These are phyloP conservation scores for Furcasterigmium furcatum DNA, from an alignment of 2,329 filamentous ascomycete species.

Conservation along the genomic window DNA sequence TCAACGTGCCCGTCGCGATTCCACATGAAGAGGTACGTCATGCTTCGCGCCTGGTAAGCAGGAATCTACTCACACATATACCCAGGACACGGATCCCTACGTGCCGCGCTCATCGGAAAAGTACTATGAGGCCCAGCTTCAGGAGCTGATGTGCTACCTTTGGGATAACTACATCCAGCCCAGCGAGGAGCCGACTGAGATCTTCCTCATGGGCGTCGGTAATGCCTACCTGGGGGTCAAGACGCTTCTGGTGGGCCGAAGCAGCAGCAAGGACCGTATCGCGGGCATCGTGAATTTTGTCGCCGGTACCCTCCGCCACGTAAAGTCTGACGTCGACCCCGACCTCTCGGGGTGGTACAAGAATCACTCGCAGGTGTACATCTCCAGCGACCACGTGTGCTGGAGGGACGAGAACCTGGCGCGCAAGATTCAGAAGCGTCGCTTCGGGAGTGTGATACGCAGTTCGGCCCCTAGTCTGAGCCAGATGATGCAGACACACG, in stretches of 20 bases:
- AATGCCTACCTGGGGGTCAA: constrained; percentile 83
- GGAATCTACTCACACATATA: constrained; percentile 1
- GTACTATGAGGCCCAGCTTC: constrained; percentile 55
- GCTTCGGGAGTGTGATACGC: constrained; percentile 56
- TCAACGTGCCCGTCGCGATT: constrained; percentile 82
- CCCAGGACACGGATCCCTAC: constrained; percentile 44
- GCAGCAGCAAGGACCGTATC: constrained; percentile 65
- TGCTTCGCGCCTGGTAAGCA: not conserved
- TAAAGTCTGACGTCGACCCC: constrained; percentile 76
- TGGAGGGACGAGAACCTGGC: constrained; percentile 64
- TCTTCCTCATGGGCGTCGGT: constrained; percentile 88
- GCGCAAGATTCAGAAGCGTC: constrained; percentile 55
- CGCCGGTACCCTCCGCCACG: constrained; percentile 69
- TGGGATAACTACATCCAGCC: constrained; percentile 97
- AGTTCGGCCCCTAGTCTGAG: constrained; percentile 46
- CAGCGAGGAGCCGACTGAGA: constrained; percentile 64
- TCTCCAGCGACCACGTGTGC: constrained; percentile 70
- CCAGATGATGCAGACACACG: constrained; percentile 55
- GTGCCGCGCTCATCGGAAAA: constrained; percentile 41
- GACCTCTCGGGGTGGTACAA: constrained; percentile 79
- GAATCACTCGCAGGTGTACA: constrained; percentile 74
- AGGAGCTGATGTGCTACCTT: constrained; percentile 77
- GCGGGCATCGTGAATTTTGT: constrained; percentile 79
- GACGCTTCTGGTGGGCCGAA: constrained; percentile 73
- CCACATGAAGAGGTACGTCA: constrained; percentile 55